Percentiles rank a stretch among this genome's conserved stretches.
These are phyloP conservation scores for Ustilago shanxiensis DNA, from an alignment of 1,284 basidiomycete species.

Conservation along the genomic window DNA sequence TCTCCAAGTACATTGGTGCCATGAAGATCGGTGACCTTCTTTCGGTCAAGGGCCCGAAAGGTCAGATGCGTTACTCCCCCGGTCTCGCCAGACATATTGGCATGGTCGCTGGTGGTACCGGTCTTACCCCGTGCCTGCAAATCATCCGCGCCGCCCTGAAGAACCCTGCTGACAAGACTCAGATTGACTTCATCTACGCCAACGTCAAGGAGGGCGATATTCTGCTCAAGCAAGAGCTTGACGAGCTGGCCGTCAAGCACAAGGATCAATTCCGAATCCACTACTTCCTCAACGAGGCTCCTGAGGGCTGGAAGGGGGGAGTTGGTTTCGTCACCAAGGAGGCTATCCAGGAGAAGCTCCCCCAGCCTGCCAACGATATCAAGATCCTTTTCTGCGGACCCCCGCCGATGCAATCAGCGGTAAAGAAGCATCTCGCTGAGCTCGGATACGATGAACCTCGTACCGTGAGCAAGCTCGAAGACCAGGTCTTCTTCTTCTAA, in stretches of 20 bases:
- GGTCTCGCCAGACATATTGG: conserved; percentile 76
- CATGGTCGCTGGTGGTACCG: conserved; percentile 94
- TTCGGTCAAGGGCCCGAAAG: conserved; percentile 93
- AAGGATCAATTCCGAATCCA: conserved; percentile 78
- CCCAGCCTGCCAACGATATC: conserved; percentile 63
- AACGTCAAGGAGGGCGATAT: conserved; percentile 78
- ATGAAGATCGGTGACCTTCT: conserved; percentile 78
- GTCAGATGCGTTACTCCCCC: conserved; percentile 76
- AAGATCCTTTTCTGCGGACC: conserved; percentile 76
- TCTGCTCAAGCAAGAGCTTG: conserved; percentile 85
- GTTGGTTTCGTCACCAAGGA: conserved; percentile 93
- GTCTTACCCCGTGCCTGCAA: conserved; percentile 87
- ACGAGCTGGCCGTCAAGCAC: conserved; percentile 80
- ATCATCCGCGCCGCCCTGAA: conserved; percentile 90
- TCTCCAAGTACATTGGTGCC: conserved; percentile 84
- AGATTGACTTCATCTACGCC: conserved; percentile 93
- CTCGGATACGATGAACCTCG: conserved; percentile 88
- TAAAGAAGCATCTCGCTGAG: conserved; percentile 93
- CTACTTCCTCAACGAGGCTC: conserved; percentile 94
- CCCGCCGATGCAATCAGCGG: conserved; percentile 93
- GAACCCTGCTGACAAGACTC: conserved; percentile 85
- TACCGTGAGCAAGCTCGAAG: conserved; percentile 74
- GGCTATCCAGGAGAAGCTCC: conserved; percentile 79
- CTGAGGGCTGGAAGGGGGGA: conserved; percentile 85
- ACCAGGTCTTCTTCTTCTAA: conserved; percentile 67